Percentiles rank a stretch among this genome's conserved stretches.
These are phyloP conservation scores for Ustilago shanxiensis DNA, from an alignment of 1,284 basidiomycete species.

Conservation along the genomic window DNA sequence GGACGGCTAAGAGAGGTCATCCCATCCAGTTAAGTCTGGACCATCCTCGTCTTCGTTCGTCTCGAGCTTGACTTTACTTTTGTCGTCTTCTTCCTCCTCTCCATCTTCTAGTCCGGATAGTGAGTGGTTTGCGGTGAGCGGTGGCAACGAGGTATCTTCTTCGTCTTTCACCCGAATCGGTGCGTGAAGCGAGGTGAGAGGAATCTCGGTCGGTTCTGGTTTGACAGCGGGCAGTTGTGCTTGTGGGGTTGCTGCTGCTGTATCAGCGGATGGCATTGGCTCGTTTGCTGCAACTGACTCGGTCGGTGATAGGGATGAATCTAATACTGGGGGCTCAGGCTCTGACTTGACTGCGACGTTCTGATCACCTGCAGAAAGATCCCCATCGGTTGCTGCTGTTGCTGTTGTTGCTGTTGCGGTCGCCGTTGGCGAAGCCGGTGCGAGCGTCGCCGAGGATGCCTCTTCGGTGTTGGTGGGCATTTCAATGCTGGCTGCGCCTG, in stretches of 20 bases:
- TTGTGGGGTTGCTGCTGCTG: background rate
- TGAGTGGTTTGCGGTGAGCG: background rate
- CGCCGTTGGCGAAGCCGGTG: background rate
- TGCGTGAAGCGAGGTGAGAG: background rate
- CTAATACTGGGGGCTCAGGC: no score
- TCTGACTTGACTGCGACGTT: background rate
- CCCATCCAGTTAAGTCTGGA: conserved; percentile 46
- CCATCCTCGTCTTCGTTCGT: background rate
- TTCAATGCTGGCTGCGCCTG: background rate
- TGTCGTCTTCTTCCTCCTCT: conserved; percentile 6
- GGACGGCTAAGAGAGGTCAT: conserved; percentile 25
- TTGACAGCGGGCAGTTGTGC: conserved; percentile 1
- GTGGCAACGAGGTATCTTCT: background rate
- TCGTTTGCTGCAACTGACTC: background rate
- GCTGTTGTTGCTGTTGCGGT: background rate
- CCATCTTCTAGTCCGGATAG: background rate
- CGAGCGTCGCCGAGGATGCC: background rate
- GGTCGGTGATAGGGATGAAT: background rate
- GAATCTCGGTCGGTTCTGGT: conserved; percentile 11
- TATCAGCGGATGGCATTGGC: background rate
- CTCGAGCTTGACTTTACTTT: conserved; percentile 23
- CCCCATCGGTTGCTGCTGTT: background rate
- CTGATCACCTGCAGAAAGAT: background rate
- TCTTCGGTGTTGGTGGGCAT: background rate
- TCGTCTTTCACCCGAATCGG: conserved; percentile 21